Conservation (phyloP, 1,139 yeast genomes). For the Blastobotrys illinoisensis region DNA sequence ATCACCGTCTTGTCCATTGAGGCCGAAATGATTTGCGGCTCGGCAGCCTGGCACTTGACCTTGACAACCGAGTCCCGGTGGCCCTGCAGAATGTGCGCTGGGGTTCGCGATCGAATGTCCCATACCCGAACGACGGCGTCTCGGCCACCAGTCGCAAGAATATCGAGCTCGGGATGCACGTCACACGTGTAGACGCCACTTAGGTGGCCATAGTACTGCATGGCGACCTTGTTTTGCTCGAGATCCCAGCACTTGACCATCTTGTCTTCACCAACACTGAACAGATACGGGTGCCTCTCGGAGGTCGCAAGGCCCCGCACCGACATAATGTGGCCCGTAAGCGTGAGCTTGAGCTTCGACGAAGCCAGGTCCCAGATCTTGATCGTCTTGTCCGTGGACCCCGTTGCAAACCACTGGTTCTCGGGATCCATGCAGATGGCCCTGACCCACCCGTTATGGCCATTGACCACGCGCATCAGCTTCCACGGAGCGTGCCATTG, state of each 20-base stretch:
- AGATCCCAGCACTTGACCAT: slow-evolving; percentile 96
- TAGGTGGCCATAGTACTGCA: slow-evolving; percentile 91
- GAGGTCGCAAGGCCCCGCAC: slow-evolving; percentile 76
- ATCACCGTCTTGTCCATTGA: slow-evolving; percentile 82
- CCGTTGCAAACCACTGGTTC: slow-evolving; percentile 88
- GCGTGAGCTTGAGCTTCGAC: slow-evolving; percentile 61
- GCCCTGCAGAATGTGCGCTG: slow-evolving; percentile 75
- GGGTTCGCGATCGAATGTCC: slow-evolving; percentile 82
- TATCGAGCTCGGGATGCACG: slow-evolving; percentile 79
- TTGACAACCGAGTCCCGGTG: slow-evolving; percentile 73
- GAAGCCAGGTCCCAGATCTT: slow-evolving; percentile 87
- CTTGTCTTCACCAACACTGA: slow-evolving; percentile 91
- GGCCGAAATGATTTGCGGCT: slow-evolving; percentile 81
- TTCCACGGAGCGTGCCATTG: slow-evolving; percentile 64
- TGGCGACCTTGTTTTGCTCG: slow-evolving; percentile 72
- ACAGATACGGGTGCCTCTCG: slow-evolving; percentile 74
- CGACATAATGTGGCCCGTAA: slow-evolving; percentile 89
- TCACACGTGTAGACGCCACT: slow-evolving; percentile 83
- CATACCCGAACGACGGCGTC: slow-evolving; percentile 85
- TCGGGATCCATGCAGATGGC: slow-evolving; percentile 77
- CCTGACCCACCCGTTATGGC: slow-evolving; percentile 92
- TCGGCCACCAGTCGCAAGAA: slow-evolving; percentile 85
- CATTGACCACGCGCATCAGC: slow-evolving; percentile 68
- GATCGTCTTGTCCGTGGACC: slow-evolving; percentile 82
- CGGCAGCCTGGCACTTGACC: slow-evolving; percentile 60